Evolutionary conservation across 1,284 basidiomycete genomes (phyloP).

Genomic region (Naganishia sp.): DNA sequence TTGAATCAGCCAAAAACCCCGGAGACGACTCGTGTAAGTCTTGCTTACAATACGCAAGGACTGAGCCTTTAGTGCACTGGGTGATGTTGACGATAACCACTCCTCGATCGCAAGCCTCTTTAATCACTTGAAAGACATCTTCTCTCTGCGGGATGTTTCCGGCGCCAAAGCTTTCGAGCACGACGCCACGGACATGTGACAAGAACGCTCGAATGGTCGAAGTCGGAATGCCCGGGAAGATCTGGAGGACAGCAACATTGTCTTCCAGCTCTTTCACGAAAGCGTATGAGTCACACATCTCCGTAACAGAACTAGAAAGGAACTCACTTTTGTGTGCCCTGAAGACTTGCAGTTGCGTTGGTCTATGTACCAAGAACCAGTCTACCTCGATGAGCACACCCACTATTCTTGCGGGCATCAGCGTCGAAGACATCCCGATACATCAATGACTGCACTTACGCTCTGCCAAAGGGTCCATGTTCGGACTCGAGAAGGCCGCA

Average conservation of each 20-base stretch:
- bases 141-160: constrained; percentile 59
- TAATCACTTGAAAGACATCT: constrained; percentile 59
- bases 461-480: constrained; percentile 79
- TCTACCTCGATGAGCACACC: constrained; percentile 86
- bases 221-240: constrained; percentile 77
- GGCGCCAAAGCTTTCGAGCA: constrained; percentile 85
- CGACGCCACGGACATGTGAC: constrained; percentile 65
- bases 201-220: constrained; percentile 43
- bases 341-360: constrained; percentile 73
- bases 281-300: background rate
- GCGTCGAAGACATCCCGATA: constrained; percentile 10
- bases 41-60: constrained; percentile 55
- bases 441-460: constrained; percentile 55
- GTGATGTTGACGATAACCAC: constrained; percentile 80
- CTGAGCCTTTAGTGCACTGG: constrained; percentile 80
- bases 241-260: constrained; percentile 36
- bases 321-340: constrained; percentile 61
- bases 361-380: constrained; percentile 79
- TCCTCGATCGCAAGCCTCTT: constrained; percentile 76
- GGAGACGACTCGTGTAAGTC: no score
- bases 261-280: constrained; percentile 27
- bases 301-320: background rate
- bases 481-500: constrained; percentile 81
- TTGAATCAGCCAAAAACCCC: constrained; percentile 45
- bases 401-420: constrained; percentile 55